Evolutionary conservation across 805 yeast genomes (phyloP).

Genomic region (Teunomyces tritomae): DNA sequence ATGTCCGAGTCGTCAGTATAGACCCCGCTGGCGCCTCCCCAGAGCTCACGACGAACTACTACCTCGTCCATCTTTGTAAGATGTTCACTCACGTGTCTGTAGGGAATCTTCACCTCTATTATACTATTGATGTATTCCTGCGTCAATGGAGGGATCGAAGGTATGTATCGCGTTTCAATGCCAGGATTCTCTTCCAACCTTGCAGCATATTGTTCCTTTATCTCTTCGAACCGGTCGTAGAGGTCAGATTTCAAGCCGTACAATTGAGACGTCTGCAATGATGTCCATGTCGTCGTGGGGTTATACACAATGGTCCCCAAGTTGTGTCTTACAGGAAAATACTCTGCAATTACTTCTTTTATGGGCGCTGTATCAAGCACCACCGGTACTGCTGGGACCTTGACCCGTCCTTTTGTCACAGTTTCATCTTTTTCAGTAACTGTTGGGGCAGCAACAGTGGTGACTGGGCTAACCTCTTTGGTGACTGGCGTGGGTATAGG

Average conservation of each 20-base stretch:
- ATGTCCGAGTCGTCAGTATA: constrained; percentile 94
- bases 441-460: background rate
- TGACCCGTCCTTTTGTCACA: background rate
- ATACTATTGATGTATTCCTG: constrained; percentile 43
- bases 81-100: constrained; percentile 30
- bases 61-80: constrained; percentile 27
- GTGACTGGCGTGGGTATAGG: background rate
- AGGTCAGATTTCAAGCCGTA: constrained; percentile 32
- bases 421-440: background rate
- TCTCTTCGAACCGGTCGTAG: constrained; percentile 22
- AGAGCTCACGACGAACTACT: constrained; percentile 45
- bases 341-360: constrained; percentile 19
- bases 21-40: constrained; percentile 82
- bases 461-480: background rate
- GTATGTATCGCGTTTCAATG: constrained; percentile 27
- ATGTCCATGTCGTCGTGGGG: constrained; percentile 50
- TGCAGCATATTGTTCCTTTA: constrained; percentile 17
- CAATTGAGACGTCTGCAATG: constrained; percentile 27
- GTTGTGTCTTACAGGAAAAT: constrained; percentile 30
- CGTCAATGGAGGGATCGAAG: constrained; percentile 38
- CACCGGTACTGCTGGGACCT: constrained; percentile 4
- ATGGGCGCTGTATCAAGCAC: constrained; percentile 18
- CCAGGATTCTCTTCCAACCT: constrained; percentile 11
- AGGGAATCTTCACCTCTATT: constrained; percentile 58
- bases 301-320: constrained; percentile 48